Conservation (phyloP, 2,329 filamentous ascomycete species). For the Aspergillus hortae region DNA sequence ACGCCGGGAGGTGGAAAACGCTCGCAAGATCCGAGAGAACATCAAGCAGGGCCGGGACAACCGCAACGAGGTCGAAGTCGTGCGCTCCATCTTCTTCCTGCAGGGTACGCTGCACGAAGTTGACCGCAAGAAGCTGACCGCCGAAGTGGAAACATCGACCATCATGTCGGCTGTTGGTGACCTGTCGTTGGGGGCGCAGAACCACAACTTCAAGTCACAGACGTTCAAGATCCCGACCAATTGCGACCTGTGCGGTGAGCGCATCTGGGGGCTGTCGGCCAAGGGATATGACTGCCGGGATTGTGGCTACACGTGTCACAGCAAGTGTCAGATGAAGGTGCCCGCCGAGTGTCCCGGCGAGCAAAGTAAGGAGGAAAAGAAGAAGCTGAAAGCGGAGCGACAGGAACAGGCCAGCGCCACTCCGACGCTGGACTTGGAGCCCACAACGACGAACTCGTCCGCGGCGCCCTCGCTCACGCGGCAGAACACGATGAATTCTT, state of each 20-base stretch:
- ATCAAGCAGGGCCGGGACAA: constrained; percentile 83
- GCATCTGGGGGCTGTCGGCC: constrained; percentile 94
- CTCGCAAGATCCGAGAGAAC: constrained; percentile 69
- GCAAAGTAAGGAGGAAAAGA: constrained; percentile 88
- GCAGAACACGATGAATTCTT: constrained; percentile 83
- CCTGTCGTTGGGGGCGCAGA: constrained; percentile 84
- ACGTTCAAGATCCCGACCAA: constrained; percentile 99
- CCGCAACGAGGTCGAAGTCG: constrained; percentile 80
- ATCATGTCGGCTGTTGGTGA: constrained; percentile 91
- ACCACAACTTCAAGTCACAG: constrained; percentile 97
- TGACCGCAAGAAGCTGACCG: constrained; percentile 78
- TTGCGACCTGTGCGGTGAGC: constrained; percentile 92
- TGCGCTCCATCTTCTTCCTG: constrained; percentile 75
- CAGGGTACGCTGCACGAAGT: constrained; percentile 83
- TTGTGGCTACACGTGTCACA: constrained; percentile 97
- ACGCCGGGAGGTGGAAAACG: constrained; percentile 74
- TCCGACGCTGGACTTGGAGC: constrained; percentile 35
- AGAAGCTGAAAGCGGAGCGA: constrained; percentile 82
- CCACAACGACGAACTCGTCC: constrained; percentile 37
- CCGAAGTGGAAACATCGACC: constrained; percentile 88
- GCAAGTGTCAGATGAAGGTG: constrained; percentile 98
- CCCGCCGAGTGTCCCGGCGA: constrained; percentile 94
- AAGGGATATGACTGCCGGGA: constrained; percentile 96
- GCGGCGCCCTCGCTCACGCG: constrained; percentile 68
- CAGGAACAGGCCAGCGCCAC: constrained; percentile 70